Conservation (phyloP, 2,329 filamentous ascomycete genomes). For the Alternaria alternata region DNA sequence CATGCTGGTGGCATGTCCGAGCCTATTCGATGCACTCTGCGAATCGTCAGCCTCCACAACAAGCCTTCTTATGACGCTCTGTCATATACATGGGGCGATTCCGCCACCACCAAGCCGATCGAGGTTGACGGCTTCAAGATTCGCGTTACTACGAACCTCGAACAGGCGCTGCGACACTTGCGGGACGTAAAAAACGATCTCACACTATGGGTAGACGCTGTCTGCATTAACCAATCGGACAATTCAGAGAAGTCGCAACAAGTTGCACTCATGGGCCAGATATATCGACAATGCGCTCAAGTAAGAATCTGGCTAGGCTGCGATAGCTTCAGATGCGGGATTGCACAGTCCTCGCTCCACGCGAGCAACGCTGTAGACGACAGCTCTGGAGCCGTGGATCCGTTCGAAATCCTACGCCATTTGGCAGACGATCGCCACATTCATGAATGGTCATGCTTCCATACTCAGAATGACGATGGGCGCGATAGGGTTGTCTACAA, state of each 20-base stretch:
- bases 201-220: slow-evolving; percentile 2
- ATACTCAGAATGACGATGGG: rapidly evolving
- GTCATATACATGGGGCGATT: slow-evolving; percentile 19
- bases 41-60: neutral
- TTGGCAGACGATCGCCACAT: neutral
- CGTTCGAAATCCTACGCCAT: neutral
- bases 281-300: neutral
- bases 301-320: slow-evolving; percentile 1
- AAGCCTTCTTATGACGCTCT: slow-evolving; percentile 14
- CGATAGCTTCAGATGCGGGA: neutral
- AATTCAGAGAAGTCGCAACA: neutral
- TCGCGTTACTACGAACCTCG: neutral
- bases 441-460: neutral
- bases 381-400: neutral
- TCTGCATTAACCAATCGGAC: slow-evolving; percentile 7
- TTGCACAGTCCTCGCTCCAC: neutral
- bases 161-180: neutral
- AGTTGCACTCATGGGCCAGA: neutral
- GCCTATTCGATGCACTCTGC: neutral
- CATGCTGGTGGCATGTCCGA: neutral
- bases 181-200: neutral
- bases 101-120: neutral
- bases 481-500: too few species aligned
- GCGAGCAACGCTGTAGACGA: neutral
- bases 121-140: neutral